phyloP scores from a whole-genome alignment of 2,329 filamentous ascomycete species.

The Microsporum canis region DNA sequence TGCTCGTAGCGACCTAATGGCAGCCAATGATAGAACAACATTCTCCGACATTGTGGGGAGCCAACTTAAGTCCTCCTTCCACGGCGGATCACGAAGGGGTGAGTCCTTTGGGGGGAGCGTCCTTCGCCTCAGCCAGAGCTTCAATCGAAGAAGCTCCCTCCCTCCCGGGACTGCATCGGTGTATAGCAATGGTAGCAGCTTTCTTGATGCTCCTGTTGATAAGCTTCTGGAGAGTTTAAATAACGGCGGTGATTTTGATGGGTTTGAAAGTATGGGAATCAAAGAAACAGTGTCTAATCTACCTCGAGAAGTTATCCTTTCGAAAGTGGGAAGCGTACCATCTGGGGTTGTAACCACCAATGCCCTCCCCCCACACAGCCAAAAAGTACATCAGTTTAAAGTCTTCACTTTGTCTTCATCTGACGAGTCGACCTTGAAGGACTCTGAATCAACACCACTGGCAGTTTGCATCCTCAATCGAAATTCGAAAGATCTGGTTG shows the following conservation, averaged over 20 bases:
- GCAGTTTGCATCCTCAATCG: conserved; percentile 58
- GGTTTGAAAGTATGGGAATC: conserved; percentile 59
- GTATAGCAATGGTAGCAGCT: conserved; percentile 45
- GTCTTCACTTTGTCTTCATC: conserved; percentile 54
- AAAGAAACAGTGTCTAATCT: conserved; percentile 63
- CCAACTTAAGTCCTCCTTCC: conserved; percentile 25
- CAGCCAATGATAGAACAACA: conserved; percentile 68
- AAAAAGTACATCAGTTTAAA: conserved; percentile 23
- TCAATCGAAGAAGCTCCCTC: conserved; percentile 45
- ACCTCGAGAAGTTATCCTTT: conserved; percentile 59
- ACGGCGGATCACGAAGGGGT: conserved; percentile 47
- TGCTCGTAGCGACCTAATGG: conserved; percentile 73
- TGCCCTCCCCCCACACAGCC: conserved; percentile 18
- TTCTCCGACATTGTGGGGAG: conserved; percentile 58
- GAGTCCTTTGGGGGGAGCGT: conserved; percentile 64
- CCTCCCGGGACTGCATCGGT: conserved; percentile 39
- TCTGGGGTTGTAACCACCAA: conserved; percentile 36
- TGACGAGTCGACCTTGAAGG: conserved; percentile 23
- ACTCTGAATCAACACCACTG: conserved; percentile 23
- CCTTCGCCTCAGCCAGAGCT: conserved; percentile 50
- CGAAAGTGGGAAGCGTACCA: conserved; percentile 58
- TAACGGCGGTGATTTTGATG: conserved; percentile 51
- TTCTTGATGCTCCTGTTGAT: conserved; percentile 58
- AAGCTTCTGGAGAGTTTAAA: conserved; percentile 57
- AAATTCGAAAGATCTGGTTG: conserved; percentile 52